Base-by-base conservation (phyloP, 2,329 filamentous ascomycete genomes). In the Drechslerella dactyloides region DNA sequence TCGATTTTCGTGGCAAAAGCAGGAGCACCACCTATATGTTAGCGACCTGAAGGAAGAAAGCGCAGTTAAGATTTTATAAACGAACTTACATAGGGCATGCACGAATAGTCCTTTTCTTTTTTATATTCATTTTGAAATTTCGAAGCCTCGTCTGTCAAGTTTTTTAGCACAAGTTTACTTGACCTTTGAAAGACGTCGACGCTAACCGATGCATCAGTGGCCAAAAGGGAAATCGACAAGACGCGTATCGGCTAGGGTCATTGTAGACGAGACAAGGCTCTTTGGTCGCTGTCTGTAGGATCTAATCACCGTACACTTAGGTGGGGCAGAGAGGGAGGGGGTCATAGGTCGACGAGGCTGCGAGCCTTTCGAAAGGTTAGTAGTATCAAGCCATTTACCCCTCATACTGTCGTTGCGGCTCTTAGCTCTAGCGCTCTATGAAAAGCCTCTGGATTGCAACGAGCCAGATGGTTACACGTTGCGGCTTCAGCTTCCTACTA, bases 261-360 rank as follows among this genome's bases (percentile, higher is more conserved):
- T 13, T 48, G 19, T 48, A 48, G 17, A 48, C 44, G 17, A 23
- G 37, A 42, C 37, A 42, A 42, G 37, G 37, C 37, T 42, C n/a
- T n/a, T n/a, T n/a, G n/a, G n/a, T n/a, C 37, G 37, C n/a, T 42
- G 37, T 13, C 37, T 42, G n/a, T 19, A 48, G 44, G 44, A 21
- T 48, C 44, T 8, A 48, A 4, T 48, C 44, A 21, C 44, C 19
- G 44, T 48, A 23, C 11, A 48, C 6, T 23, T 5, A 23, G 44
- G 44, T 48, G 44, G 44, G 44, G 44, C 44, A 48, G 17, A 48
- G 44, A 5, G 8, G 44, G 44, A 21, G 8, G 19, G n/a, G n/a
- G n/a, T n/a, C n/a, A n/a, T 17, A 13, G 13, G 37, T 13, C 27
- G 27, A 33, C 37, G 13, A 13, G 37, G 13, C 15, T 42, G 37